Conservation (phyloP, 305 asterid species). For the Galium porrigens region DNA sequence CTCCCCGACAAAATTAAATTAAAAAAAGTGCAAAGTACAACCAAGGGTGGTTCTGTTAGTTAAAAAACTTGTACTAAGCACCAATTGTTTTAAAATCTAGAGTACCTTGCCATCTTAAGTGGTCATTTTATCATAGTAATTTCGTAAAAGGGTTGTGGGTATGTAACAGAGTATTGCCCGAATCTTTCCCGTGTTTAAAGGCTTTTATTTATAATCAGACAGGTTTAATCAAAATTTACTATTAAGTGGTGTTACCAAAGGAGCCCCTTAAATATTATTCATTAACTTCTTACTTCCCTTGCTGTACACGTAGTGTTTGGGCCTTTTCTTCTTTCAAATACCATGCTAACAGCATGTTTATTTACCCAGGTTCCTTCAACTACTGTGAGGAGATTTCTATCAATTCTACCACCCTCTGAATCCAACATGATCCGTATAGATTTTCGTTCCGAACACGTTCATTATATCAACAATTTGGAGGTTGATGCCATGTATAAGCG, state of each 20-base stretch:
- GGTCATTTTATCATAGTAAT: not conserved
- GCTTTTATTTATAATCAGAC: not conserved
- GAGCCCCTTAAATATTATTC: not conserved
- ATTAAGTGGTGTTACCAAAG: not conserved
- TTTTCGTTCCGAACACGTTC: conserved; percentile 83
- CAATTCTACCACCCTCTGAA: conserved; percentile 74
- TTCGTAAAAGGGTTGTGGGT: not conserved
- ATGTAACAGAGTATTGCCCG: not conserved
- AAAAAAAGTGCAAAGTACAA: not conserved
- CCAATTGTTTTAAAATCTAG: not conserved
- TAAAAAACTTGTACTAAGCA: not conserved
- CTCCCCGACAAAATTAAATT: not conserved
- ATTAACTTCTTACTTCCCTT: not conserved
- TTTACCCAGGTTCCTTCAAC: conserved; percentile 61
- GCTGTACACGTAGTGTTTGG: not conserved
- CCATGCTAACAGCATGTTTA: conserved; percentile 10
- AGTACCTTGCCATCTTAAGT: not conserved
- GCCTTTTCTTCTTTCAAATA: not conserved
- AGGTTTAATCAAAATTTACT: too few species aligned
- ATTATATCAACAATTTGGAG: conserved; percentile 85
- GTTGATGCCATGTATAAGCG: conserved; percentile 80
- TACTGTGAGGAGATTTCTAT: conserved; percentile 65
- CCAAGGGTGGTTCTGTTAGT: not conserved
- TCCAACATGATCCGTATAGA: conserved; percentile 68
- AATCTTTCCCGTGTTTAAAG: not conserved